Evolutionary conservation across 2,329 filamentous ascomycete species (phyloP), one percentile per base, ranked within the genome.

Genomic region (Claviceps pusilla): DNA sequence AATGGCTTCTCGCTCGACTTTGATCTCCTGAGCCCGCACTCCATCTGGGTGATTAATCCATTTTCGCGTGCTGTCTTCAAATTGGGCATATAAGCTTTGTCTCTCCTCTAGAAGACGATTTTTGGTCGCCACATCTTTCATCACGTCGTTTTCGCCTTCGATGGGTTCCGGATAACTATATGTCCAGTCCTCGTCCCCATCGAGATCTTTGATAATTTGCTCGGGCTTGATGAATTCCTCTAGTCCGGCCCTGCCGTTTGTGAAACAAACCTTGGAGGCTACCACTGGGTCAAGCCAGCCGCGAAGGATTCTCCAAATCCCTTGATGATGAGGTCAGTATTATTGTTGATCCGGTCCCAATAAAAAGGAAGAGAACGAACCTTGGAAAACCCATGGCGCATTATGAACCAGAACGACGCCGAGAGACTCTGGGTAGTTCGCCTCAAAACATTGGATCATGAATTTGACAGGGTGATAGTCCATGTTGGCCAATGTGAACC

Each of bases 401-500:
- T 95, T 95, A 75, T 98, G 93, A 42, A 98, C 88, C 48, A 97
- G 78, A 3, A 97, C 88, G 2, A 86, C 79, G 33, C 91, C 93
- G 1, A 98, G 77, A 50, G 83, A 91, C 69, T 98, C 93, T 0
- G 93, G 93, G 63, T 97, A 98, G 68, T 98, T 97, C 57, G 93
- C 93, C 72, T 98, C 93, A 65, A 98, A 98, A 69, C 90, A 95
- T 70, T 95, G 95, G 69, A 98, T 96, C 86, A 98, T 96, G 72
- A 97, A 98, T 65, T 95, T 98, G 55, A 98, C 88, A 1, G 93
- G 91, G 0, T 87, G 81, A 68, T 97, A 97, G 68, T 98, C 93
- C 93, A 98, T 97, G 70, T 98, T 98, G 16, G 90, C 85, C 73
- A 97, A 77, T 19, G 86, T 87, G 68, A 97, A 97, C 58, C 84